phyloP scores from a whole-genome alignment of 1,284 basidiomycete genomes.

The Apiotrichum siamense region DNA sequence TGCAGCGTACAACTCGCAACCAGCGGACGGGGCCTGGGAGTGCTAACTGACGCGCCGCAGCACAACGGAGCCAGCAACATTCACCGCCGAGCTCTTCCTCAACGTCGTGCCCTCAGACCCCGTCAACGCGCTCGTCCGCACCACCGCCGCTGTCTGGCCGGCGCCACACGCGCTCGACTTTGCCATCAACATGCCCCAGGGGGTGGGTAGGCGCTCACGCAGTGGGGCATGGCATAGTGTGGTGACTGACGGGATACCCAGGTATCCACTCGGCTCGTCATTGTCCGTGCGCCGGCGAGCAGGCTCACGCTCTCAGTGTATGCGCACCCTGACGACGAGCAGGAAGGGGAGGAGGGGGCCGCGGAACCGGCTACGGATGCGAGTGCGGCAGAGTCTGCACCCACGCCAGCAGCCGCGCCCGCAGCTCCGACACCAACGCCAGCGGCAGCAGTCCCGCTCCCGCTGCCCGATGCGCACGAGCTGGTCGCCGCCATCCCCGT shows the following conservation, averaged over 20 bases:
- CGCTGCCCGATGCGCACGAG: background rate
- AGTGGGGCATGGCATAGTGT: background rate
- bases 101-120: constrained; percentile 7
- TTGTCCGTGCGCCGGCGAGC: constrained; percentile 5
- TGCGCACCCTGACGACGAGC: background rate
- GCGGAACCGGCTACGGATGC: no score
- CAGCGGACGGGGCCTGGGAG: background rate
- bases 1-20: no score
- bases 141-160: background rate
- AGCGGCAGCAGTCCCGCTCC: background rate
- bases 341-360: background rate
- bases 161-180: constrained; percentile 7
- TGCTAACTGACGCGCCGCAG: constrained; percentile 3
- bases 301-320: constrained; percentile 11
- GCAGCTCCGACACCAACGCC: background rate
- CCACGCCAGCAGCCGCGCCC: background rate
- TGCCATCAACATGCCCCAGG: constrained; percentile 8
- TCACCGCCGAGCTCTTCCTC: constrained; percentile 10
- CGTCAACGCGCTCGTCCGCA: constrained; percentile 10
- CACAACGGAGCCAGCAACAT: constrained; percentile 1
- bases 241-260: background rate
- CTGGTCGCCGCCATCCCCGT: constrained; percentile 1
- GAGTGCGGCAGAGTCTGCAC: background rate
- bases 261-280: constrained; percentile 10
- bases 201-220: background rate